Evolutionary conservation across 169 alveolate species (phyloP).

Genomic region (Eimeria falciformis): DNA sequence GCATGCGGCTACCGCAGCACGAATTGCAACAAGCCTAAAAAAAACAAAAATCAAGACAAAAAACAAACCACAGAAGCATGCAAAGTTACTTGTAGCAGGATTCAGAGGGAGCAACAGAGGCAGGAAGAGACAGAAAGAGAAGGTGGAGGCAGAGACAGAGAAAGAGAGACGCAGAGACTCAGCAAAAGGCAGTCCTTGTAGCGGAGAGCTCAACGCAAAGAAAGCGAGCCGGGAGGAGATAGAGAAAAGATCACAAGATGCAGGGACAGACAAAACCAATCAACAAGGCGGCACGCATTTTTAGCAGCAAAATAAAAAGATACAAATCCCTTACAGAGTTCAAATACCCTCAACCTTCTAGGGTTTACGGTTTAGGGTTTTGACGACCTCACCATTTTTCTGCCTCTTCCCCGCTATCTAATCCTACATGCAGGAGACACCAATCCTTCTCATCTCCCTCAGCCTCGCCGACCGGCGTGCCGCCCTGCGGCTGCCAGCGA

Average conservation of each 20-base stretch:
- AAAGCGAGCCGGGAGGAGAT: no score
- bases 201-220: no score
- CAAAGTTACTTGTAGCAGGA: neutral
- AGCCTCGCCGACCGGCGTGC: neutral
- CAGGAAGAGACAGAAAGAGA: neutral
- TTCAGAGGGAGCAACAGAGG: neutral
- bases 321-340: no score
- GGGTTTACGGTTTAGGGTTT: no score
- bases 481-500: slow-evolving; percentile 61
- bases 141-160: no score
- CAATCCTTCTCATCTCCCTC: slow-evolving; percentile 66
- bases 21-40: neutral
- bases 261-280: no score
- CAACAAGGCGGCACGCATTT: no score
- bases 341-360: no score
- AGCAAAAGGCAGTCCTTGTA: no score
- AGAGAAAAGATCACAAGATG: no score
- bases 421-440: slow-evolving; percentile 51
- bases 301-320: neutral
- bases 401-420: slow-evolving; percentile 5
- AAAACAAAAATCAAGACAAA: neutral
- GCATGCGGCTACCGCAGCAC: slow-evolving; percentile 35
- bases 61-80: neutral
- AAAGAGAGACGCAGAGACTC: no score
- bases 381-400: slow-evolving; percentile 22